Percentiles rank a stretch among this genome's conserved stretches.
Evolutionary conservation across 805 yeast genomes (phyloP).

Genomic region (Vanderwaltozyma verrucispora): DNA sequence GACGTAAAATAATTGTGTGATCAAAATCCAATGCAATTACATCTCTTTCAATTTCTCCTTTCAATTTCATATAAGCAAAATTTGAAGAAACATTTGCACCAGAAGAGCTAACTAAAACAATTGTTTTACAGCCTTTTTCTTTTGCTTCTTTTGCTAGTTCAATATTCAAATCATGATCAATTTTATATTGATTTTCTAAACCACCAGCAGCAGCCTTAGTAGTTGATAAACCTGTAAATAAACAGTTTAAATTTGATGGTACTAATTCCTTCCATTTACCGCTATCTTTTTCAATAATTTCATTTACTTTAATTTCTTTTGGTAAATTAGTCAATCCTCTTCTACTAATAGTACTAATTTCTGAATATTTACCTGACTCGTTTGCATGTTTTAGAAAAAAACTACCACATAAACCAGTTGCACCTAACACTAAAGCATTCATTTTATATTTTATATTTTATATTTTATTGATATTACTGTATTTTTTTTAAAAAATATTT

Average conservation of each 20-base stretch:
- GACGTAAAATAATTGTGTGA: conserved; percentile 65
- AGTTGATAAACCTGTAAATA: conserved; percentile 67
- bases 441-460: background rate
- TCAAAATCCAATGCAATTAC: conserved; percentile 53
- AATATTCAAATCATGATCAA: conserved; percentile 66
- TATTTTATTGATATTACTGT: background rate
- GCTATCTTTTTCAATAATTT: conserved; percentile 37
- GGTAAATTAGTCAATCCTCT: conserved; percentile 29
- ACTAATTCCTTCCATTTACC: conserved; percentile 41
- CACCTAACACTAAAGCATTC: conserved; percentile 42
- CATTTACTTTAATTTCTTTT: conserved; percentile 23
- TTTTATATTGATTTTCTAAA: conserved; percentile 52
- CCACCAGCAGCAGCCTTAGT: conserved; percentile 66
- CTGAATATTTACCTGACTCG: conserved; percentile 28
- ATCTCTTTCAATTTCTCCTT: conserved; percentile 69
- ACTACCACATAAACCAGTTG: conserved; percentile 72
- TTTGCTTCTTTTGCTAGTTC: conserved; percentile 66
- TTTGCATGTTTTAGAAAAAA: conserved; percentile 40
- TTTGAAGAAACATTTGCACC: conserved; percentile 53
- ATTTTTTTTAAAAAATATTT: background rate
- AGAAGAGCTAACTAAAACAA: conserved; percentile 52
- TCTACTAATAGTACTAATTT: conserved; percentile 44
- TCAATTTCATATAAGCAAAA: conserved; percentile 55
- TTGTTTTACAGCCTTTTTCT: conserved; percentile 54
- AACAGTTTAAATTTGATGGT: conserved; percentile 29